phyloP scores from a whole-genome alignment of 176 grass and related monocot genomes.

The Hsuehochloa calcarea region DNA sequence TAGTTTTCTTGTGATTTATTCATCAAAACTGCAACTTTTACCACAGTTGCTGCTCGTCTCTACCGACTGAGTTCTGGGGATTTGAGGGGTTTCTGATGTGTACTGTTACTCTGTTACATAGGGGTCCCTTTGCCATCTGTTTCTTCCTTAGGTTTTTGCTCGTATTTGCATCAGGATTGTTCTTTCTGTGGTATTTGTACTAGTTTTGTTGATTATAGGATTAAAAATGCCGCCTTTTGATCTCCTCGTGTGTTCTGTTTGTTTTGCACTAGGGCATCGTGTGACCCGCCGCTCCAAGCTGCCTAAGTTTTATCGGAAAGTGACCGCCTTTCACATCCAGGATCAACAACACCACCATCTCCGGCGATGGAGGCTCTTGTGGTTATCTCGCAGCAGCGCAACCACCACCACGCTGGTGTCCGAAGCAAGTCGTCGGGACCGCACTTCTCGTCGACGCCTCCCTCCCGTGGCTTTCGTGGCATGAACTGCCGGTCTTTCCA shows the following conservation, averaged over 20 bases:
- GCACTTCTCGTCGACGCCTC: constrained; percentile 14
- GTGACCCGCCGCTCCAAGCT: neutral
- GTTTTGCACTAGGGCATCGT: constrained; percentile 16
- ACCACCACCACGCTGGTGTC: constrained; percentile 35
- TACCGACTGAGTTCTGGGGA: neutral
- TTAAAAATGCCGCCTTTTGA: neutral
- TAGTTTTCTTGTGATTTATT: neutral
- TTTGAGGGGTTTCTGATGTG: neutral
- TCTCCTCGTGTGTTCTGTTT: neutral
- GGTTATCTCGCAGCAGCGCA: constrained; percentile 58
- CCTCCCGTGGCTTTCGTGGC: constrained; percentile 36
- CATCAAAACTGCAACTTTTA: neutral
- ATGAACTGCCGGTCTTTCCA: constrained; percentile 69
- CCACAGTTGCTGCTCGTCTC: neutral
- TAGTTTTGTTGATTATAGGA: neutral
- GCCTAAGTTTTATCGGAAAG: constrained; percentile 1
- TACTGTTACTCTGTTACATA: too few relatives aligned
- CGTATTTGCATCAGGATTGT: neutral
- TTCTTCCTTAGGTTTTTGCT: neutral
- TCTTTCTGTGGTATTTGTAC: neutral
- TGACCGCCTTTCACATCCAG: neutral
- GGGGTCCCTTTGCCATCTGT: neutral
- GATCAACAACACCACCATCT: neutral
- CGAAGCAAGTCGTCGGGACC: constrained; percentile 28
- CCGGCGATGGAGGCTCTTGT: constrained; percentile 52